Conservation (phyloP, 805 yeast species). For the Candida ponderosae region DNA sequence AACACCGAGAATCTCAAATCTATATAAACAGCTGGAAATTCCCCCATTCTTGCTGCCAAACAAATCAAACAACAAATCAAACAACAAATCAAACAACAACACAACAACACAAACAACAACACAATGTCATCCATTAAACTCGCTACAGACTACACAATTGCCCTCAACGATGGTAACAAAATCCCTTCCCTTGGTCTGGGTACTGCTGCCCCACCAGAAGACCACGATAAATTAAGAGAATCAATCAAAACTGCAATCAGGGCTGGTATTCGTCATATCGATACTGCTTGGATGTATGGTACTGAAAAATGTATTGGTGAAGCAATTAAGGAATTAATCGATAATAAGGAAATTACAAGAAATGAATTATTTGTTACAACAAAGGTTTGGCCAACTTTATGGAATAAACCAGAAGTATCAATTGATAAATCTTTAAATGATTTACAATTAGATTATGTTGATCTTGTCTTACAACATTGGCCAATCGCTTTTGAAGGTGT, state of each 20-base stretch:
- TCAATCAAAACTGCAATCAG: conserved; percentile 52
- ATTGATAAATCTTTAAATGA: conserved; percentile 50
- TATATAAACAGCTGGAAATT: too few relatives aligned
- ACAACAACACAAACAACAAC: too few relatives aligned
- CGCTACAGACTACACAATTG: conserved; percentile 29
- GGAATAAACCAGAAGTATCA: conserved; percentile 40
- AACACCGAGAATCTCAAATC: too few relatives aligned
- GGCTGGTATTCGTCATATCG: conserved; percentile 61
- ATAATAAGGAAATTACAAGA: conserved; percentile 38
- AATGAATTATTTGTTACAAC: conserved; percentile 61
- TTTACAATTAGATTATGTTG: conserved; percentile 67
- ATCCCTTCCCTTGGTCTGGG: conserved; percentile 68
- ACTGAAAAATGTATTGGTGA: conserved; percentile 49
- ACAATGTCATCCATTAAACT: not conserved
- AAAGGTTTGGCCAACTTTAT: conserved; percentile 51
- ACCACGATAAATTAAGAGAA: conserved; percentile 36
- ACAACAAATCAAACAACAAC: too few relatives aligned
- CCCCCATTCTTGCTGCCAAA: too few relatives aligned
- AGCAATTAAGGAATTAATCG: conserved; percentile 38
- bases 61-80: too few relatives aligned
- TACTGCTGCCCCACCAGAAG: conserved; percentile 43
- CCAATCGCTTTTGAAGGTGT: conserved; percentile 71
- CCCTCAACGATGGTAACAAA: conserved; percentile 42
- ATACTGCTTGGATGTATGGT: conserved; percentile 58
- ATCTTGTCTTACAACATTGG: conserved; percentile 72